Percentiles rank a stretch among this genome's conserved stretches.
phyloP scores from a whole-genome alignment of 176 grass and related monocot genomes.

The Oryza coarctata region DNA sequence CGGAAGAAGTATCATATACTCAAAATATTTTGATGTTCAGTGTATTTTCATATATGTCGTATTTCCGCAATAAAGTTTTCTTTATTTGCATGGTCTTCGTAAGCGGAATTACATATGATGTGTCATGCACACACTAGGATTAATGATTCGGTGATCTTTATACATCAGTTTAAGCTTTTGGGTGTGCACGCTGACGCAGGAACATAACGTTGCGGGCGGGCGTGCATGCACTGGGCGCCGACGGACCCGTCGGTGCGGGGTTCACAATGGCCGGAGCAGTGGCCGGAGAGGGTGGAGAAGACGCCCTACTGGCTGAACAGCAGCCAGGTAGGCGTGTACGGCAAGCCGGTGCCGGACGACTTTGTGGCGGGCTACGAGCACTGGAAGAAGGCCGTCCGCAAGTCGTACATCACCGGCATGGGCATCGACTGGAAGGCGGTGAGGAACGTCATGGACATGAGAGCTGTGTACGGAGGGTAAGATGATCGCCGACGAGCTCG shows the following conservation, averaged over 20 bases:
- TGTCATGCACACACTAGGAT: too few relatives aligned
- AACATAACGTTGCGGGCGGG: slow-evolving; percentile 78
- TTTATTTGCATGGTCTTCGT: too few relatives aligned
- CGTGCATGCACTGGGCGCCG: slow-evolving; percentile 82
- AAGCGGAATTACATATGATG: too few relatives aligned
- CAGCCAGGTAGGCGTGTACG: slow-evolving; percentile 83
- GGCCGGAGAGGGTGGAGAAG: slow-evolving; percentile 63
- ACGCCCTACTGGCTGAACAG: slow-evolving; percentile 73
- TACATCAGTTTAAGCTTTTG: too few relatives aligned
- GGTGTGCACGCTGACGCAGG: slow-evolving; percentile 15
- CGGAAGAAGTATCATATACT: too few relatives aligned
- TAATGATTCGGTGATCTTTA: too few relatives aligned
- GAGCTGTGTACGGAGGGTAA: slow-evolving; percentile 87
- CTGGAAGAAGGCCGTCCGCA: slow-evolving; percentile 68
- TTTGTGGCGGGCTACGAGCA: slow-evolving; percentile 68
- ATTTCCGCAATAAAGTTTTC: too few relatives aligned
- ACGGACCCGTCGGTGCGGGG: slow-evolving; percentile 40
- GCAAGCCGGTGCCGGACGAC: slow-evolving; percentile 80
- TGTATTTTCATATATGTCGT: too few relatives aligned
- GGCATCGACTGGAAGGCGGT: slow-evolving; percentile 81
- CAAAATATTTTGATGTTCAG: too few relatives aligned
- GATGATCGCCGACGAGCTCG: background rate
- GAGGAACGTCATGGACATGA: slow-evolving; percentile 97
- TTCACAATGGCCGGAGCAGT: slow-evolving; percentile 63
- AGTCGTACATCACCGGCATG: slow-evolving; percentile 74